phyloP scores from a whole-genome alignment of 495 filamentous ascomycete genomes.

The Niebla homalea region DNA sequence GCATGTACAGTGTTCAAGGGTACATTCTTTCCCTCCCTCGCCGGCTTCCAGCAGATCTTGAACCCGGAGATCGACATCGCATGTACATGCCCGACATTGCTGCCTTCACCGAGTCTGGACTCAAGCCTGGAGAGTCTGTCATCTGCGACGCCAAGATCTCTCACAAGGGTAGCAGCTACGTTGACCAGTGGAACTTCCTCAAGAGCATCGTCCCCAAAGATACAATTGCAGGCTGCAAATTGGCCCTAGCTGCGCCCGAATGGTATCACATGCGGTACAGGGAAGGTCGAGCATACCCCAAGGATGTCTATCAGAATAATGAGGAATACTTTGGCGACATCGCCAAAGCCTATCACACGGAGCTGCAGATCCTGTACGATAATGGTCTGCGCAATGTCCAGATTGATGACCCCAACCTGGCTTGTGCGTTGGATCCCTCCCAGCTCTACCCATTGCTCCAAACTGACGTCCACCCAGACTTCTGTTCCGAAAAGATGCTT shows the following conservation, averaged over 20 bases:
- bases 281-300: constrained; percentile 54
- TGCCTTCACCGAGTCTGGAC: constrained; percentile 53
- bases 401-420: constrained; percentile 64
- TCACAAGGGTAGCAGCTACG: constrained; percentile 47
- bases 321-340: constrained; percentile 65
- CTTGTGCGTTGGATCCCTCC: constrained; percentile 37
- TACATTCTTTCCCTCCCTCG: constrained; percentile 61
- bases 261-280: constrained; percentile 66
- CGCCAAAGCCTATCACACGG: constrained; percentile 55
- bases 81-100: constrained; percentile 69
- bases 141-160: constrained; percentile 61
- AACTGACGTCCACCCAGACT: constrained; percentile 35
- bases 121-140: constrained; percentile 63
- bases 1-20: constrained; percentile 47
- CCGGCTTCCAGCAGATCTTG: constrained; percentile 51
- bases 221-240: constrained; percentile 51
- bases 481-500: constrained; percentile 66
- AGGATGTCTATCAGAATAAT: constrained; percentile 49
- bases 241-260: constrained; percentile 59
- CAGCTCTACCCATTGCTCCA: not conserved
- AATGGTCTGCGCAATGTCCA: constrained; percentile 59
- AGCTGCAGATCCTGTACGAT: constrained; percentile 54
- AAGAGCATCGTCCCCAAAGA: constrained; percentile 45
- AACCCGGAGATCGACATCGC: constrained; percentile 47
- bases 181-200: constrained; percentile 56